These are phyloP conservation scores for Fusarium xylarioides DNA, from an alignment of 2,329 filamentous ascomycete species.

Conservation along the genomic window DNA sequence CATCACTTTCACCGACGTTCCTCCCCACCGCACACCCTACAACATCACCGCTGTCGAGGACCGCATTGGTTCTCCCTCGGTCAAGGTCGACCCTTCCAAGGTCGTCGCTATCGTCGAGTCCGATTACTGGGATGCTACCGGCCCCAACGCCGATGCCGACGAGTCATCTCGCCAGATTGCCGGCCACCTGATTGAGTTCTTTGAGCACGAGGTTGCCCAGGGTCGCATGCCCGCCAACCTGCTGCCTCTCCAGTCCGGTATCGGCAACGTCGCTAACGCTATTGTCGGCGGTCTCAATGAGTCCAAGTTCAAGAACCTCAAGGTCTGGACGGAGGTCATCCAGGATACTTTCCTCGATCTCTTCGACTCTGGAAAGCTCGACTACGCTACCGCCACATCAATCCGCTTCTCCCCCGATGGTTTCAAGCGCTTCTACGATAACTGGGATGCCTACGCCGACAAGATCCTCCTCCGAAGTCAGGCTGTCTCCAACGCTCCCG, in stretches of 20 bases:
- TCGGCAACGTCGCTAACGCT: conserved; percentile 93
- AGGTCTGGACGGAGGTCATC: conserved; percentile 93
- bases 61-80: conserved; percentile 82
- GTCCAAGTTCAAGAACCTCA: conserved; percentile 86
- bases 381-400: conserved; percentile 89
- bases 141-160: conserved; percentile 80
- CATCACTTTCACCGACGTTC: conserved; percentile 87
- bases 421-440: conserved; percentile 89
- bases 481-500: conserved; percentile 86
- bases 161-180: conserved; percentile 78
- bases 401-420: conserved; percentile 92
- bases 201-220: conserved; percentile 84
- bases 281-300: conserved; percentile 84
- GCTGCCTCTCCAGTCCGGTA: conserved; percentile 85
- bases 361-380: conserved; percentile 86
- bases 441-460: conserved; percentile 81
- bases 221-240: conserved; percentile 81
- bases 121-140: conserved; percentile 80
- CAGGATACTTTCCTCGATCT: conserved; percentile 94
- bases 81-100: conserved; percentile 85
- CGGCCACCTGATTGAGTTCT: conserved; percentile 78
- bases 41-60: conserved; percentile 87
- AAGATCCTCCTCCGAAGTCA: conserved; percentile 90
- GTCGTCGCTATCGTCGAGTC: conserved; percentile 87
- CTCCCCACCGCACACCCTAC: conserved; percentile 83